phyloP scores from a whole-genome alignment of 2,329 filamentous ascomycete genomes.

The Pleurostoma richardsiae region DNA sequence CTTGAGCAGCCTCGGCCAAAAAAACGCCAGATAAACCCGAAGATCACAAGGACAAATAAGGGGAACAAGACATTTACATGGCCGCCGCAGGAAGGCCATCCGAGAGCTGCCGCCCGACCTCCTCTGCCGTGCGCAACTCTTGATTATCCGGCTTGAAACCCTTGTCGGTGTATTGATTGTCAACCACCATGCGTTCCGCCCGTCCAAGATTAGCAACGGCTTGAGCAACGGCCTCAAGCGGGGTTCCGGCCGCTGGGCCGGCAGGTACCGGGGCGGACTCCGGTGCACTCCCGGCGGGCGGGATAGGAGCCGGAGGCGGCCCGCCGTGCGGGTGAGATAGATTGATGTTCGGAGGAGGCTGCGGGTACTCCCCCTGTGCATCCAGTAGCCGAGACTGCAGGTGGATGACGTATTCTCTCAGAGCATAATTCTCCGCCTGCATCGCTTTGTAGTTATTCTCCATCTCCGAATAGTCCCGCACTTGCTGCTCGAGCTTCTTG shows the following conservation, averaged over 20 bases:
- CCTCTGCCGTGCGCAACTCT: slow-evolving; percentile 43
- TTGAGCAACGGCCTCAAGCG: slow-evolving; percentile 46
- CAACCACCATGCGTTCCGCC: not conserved
- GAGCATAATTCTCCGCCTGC: slow-evolving; percentile 81
- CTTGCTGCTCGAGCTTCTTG: slow-evolving; percentile 92
- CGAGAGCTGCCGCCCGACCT: slow-evolving; percentile 48
- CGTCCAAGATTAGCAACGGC: slow-evolving; percentile 25
- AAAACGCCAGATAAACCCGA: not conserved
- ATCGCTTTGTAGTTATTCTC: slow-evolving; percentile 75
- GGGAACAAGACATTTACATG: slow-evolving; percentile 18
- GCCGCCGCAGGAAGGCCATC: slow-evolving; percentile 25
- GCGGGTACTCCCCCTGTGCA: slow-evolving; percentile 75
- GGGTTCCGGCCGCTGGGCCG: slow-evolving; percentile 16
- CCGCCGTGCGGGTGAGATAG: slow-evolving; percentile 44
- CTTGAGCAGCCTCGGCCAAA: not conserved
- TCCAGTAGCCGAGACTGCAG: slow-evolving; percentile 85
- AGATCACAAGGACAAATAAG: not conserved
- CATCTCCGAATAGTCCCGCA: slow-evolving; percentile 72
- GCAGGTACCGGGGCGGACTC: not conserved
- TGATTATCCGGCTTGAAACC: slow-evolving; percentile 35
- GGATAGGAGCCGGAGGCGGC: slow-evolving; percentile 19
- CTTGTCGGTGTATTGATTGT: slow-evolving; percentile 17
- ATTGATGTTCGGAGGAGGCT: slow-evolving; percentile 75
- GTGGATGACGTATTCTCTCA: slow-evolving; percentile 89
- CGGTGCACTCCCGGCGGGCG: slow-evolving; percentile 8